Evolutionary conservation across 2,329 filamentous ascomycete species (phyloP).

Genomic region (Didymella glomerata): DNA sequence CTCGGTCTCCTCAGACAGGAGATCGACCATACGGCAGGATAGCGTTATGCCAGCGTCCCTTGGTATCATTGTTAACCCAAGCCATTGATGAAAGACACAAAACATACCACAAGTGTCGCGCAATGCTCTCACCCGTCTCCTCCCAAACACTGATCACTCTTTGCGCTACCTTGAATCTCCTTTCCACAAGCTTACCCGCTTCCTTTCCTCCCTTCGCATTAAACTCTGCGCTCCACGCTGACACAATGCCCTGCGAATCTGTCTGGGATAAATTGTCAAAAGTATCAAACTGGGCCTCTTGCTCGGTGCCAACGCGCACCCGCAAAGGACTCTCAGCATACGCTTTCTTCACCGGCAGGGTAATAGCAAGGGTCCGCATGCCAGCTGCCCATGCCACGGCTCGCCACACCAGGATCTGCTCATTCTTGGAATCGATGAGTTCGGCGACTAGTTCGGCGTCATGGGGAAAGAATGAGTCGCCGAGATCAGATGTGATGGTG

Average conservation of each 20-base stretch:
- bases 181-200: constrained; percentile 63
- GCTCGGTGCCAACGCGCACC: constrained; percentile 52
- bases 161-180: constrained; percentile 59
- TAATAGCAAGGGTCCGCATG: constrained; percentile 56
- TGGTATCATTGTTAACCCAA: too few species aligned
- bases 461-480: constrained; percentile 67
- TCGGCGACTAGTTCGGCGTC: constrained; percentile 56
- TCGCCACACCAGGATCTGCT: constrained; percentile 51
- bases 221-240: constrained; percentile 63
- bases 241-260: constrained; percentile 59
- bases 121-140: constrained; percentile 77
- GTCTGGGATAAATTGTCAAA: constrained; percentile 37
- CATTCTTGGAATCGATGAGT: constrained; percentile 31
- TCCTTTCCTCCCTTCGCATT: constrained; percentile 51
- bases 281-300: constrained; percentile 38
- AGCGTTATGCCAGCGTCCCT: constrained; percentile 69
- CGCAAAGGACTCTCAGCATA: constrained; percentile 51
- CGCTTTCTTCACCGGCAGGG: constrained; percentile 52
- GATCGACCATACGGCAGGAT: constrained; percentile 58
- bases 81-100: neutral
- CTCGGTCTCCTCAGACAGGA: neutral
- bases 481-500: constrained; percentile 74
- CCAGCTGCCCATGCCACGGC: constrained; percentile 56
- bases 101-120: constrained; percentile 74
- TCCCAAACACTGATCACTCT: constrained; percentile 66